Evolutionary conservation across 352 stramenopile species (phyloP).

Genomic region (Peronosclerospora sorghi): DNA sequence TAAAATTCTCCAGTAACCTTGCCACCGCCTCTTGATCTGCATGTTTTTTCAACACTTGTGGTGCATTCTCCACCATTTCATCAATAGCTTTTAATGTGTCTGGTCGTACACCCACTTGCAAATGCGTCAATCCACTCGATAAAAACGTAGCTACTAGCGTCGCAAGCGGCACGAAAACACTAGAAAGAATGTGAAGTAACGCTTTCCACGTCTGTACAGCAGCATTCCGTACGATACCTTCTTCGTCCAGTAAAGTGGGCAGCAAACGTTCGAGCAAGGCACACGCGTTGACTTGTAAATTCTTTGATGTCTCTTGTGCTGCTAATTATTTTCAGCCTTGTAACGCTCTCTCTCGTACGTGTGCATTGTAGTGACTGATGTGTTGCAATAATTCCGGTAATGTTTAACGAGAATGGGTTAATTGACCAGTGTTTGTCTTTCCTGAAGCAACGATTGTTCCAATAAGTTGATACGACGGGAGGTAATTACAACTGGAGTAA

Average conservation of each 20-base stretch:
- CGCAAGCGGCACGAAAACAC: slow-evolving; percentile 47
- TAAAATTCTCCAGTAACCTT: slow-evolving; percentile 70
- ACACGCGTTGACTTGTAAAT: slow-evolving; percentile 59
- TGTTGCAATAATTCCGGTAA: slow-evolving; percentile 61
- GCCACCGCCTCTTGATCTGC: slow-evolving; percentile 44
- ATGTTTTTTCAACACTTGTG: slow-evolving; percentile 42
- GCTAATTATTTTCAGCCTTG: slow-evolving; percentile 55
- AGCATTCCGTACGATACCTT: slow-evolving; percentile 66
- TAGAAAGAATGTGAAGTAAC: slow-evolving; percentile 42
- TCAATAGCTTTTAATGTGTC: slow-evolving; percentile 69
- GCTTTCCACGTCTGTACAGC: slow-evolving; percentile 57
- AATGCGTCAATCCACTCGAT: slow-evolving; percentile 67
- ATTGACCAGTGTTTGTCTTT: slow-evolving; percentile 47
- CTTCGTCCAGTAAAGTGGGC: slow-evolving; percentile 60
- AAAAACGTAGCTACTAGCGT: slow-evolving; percentile 69
- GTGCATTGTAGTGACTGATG: slow-evolving; percentile 69
- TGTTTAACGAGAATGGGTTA: slow-evolving; percentile 56
- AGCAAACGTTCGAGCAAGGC: slow-evolving; percentile 73
- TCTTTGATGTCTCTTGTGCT: slow-evolving; percentile 28
- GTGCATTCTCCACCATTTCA: slow-evolving; percentile 44
- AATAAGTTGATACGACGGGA: slow-evolving; percentile 76
- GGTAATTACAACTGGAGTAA: slow-evolving; percentile 61
- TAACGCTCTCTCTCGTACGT: slow-evolving; percentile 62
- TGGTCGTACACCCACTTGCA: slow-evolving; percentile 64
- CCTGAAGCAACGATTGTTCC: slow-evolving; percentile 63